A percentile compares a stretch with the other conserved stretches of the same genome.
These are phyloP conservation scores for Triangularia verruculosa DNA, from an alignment of 2,329 filamentous ascomycete genomes.

Conservation along the genomic window DNA sequence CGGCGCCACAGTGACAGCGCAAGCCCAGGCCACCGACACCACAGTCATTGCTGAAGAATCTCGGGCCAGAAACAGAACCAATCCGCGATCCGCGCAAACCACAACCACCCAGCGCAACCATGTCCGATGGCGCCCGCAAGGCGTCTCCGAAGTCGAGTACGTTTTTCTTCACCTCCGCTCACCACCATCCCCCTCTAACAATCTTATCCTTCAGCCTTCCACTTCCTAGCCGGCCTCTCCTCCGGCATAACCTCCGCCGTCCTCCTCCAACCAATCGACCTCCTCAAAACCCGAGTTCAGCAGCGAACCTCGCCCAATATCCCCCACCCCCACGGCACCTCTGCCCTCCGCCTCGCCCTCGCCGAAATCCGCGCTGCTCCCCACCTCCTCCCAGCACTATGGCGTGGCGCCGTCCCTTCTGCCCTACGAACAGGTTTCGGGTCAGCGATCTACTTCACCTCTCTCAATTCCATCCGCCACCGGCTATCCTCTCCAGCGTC, in stretches of 20 bases:
- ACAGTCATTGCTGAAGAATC: not conserved
- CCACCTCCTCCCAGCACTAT: constrained; percentile 64
- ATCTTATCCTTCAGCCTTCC: constrained; percentile 57
- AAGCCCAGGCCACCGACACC: not conserved
- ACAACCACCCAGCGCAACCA: constrained; percentile 21
- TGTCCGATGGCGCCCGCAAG: constrained; percentile 36
- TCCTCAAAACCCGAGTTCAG: constrained; percentile 94
- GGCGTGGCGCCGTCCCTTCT: constrained; percentile 89
- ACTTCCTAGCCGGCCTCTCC: constrained; percentile 83
- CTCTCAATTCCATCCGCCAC: constrained; percentile 79
- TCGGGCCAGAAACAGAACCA: not conserved
- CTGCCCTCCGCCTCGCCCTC: constrained; percentile 65
- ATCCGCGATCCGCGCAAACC: not conserved
- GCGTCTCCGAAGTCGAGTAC: constrained; percentile 36
- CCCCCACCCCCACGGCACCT: constrained; percentile 39
- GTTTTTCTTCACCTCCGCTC: constrained; percentile 8
- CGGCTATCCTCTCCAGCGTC: constrained; percentile 48
- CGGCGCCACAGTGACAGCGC: not conserved
- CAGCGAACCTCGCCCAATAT: constrained; percentile 70
- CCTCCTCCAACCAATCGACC: constrained; percentile 89
- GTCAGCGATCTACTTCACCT: constrained; percentile 90
- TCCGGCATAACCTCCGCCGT: constrained; percentile 87
- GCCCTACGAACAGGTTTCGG: constrained; percentile 92
- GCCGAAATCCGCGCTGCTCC: constrained; percentile 57
- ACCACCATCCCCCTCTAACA: not conserved